Percentiles rank a stretch among this genome's conserved stretches.
Evolutionary conservation across 1,139 yeast genomes (phyloP).

Genomic region (Nadsonia commutata): DNA sequence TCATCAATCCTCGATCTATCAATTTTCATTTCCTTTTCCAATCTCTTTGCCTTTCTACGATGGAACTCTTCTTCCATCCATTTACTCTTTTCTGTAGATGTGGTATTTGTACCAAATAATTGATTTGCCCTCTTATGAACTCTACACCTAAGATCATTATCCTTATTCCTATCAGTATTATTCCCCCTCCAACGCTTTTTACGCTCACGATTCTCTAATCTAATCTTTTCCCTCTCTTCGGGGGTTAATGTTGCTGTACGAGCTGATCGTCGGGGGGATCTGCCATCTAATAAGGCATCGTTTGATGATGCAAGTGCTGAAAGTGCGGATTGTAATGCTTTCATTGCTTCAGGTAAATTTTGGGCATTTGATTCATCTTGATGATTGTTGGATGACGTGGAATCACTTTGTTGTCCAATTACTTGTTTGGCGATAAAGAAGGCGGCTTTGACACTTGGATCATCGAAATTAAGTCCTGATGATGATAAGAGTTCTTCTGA

Average conservation of each 20-base stretch:
- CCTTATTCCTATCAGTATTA: conserved; percentile 70
- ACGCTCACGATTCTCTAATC: conserved; percentile 66
- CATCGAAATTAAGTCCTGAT: conserved; percentile 14
- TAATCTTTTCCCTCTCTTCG: conserved; percentile 40
- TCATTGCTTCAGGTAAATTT: conserved; percentile 22
- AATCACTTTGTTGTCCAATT: conserved; percentile 16
- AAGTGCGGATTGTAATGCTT: conserved; percentile 25
- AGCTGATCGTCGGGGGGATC: conserved; percentile 1
- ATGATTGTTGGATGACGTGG: conserved; percentile 1
- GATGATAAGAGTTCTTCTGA: background rate
- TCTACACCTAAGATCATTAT: conserved; percentile 69
- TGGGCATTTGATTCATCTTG: conserved; percentile 11
- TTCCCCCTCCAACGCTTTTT: conserved; percentile 86
- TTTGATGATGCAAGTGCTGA: conserved; percentile 14
- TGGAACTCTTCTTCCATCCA: conserved; percentile 73
- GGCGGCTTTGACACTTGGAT: conserved; percentile 24
- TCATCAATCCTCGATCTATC: conserved; percentile 5
- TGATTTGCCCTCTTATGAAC: conserved; percentile 56
- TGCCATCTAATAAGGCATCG: conserved; percentile 6
- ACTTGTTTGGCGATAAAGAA: conserved; percentile 29
- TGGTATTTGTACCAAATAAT: conserved; percentile 46
- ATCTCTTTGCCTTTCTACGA: conserved; percentile 45
- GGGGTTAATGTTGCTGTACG: conserved; percentile 13
- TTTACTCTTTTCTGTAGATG: conserved; percentile 37
- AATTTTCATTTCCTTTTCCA: conserved; percentile 19